Conservation (phyloP, 129 eudicot genomes). For the Centella asiatica region DNA sequence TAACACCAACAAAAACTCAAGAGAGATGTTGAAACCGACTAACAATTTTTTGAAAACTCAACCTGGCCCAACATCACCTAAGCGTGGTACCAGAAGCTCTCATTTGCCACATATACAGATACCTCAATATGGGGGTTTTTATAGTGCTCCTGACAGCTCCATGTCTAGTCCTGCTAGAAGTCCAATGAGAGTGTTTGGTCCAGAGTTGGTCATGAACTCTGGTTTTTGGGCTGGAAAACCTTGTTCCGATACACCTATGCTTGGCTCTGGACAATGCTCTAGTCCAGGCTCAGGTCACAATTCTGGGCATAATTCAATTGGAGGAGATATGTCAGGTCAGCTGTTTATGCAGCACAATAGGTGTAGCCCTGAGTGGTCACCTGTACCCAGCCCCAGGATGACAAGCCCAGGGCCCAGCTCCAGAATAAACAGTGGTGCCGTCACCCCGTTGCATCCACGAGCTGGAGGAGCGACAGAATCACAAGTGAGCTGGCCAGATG, state of each 20-base stretch:
- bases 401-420: conserved; percentile 61
- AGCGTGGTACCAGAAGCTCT: conserved; percentile 20
- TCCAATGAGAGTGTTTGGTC: conserved; percentile 37
- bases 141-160: conserved; percentile 53
- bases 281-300: conserved; percentile 66
- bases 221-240: conserved; percentile 37
- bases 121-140: conserved; percentile 34
- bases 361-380: conserved; percentile 66
- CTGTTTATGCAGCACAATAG: conserved; percentile 40
- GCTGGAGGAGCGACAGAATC: conserved; percentile 33
- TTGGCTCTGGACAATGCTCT: conserved; percentile 54
- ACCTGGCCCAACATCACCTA: conserved; percentile 25
- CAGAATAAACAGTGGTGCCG: conserved; percentile 49
- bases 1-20: conserved; percentile 21
- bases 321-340: conserved; percentile 41
- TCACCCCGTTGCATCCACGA: conserved; percentile 49
- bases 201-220: conserved; percentile 25
- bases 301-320: conserved; percentile 51
- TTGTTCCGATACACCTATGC: conserved; percentile 22
- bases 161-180: conserved; percentile 66
- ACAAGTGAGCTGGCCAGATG: conserved; percentile 29
- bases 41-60: conserved; percentile 25
- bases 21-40: conserved; percentile 28
- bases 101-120: conserved; percentile 42
- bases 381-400: conserved; percentile 59